Evolutionary conservation across 768 basidiomycete species (phyloP).

Genomic region (Glaciozyma martinii): DNA sequence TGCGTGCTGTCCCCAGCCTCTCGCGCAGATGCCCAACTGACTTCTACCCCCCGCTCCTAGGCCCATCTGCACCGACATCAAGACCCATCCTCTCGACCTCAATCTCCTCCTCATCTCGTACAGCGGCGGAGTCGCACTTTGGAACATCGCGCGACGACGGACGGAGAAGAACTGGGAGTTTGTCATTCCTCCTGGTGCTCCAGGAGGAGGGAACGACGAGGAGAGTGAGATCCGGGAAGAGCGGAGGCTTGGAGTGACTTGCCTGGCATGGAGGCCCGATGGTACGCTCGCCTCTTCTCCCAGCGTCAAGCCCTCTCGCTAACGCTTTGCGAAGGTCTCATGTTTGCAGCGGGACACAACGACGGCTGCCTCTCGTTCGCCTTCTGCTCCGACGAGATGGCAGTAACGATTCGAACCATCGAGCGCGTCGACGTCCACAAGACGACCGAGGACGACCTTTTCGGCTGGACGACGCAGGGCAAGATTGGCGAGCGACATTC

Average conservation of each 20-base stretch:
- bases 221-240: conserved; percentile 57
- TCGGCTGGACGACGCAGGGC: conserved; percentile 34
- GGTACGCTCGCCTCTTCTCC: conserved; percentile 25
- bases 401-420: conserved; percentile 61
- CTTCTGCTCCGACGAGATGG: conserved; percentile 71
- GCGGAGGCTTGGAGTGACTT: conserved; percentile 60
- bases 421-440: conserved; percentile 43
- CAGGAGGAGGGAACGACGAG: conserved; percentile 61
- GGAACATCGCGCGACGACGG: conserved; percentile 39
- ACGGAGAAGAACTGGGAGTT: conserved; percentile 57
- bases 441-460: conserved; percentile 43
- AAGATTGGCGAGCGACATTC: conserved; percentile 16
- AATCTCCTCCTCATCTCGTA: conserved; percentile 36
- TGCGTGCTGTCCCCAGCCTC: background rate
- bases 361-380: conserved; percentile 80
- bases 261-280: conserved; percentile 62
- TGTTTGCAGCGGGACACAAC: conserved; percentile 68
- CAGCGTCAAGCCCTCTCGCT: background rate
- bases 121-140: conserved; percentile 41
- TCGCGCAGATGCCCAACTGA: background rate
- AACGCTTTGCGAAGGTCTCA: conserved; percentile 40
- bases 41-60: background rate
- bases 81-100: conserved; percentile 31
- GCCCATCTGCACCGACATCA: conserved; percentile 30
- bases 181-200: conserved; percentile 66